Conservation (phyloP, 2,329 filamentous ascomycete genomes). For the Aspergillus ochraceoroseus region DNA sequence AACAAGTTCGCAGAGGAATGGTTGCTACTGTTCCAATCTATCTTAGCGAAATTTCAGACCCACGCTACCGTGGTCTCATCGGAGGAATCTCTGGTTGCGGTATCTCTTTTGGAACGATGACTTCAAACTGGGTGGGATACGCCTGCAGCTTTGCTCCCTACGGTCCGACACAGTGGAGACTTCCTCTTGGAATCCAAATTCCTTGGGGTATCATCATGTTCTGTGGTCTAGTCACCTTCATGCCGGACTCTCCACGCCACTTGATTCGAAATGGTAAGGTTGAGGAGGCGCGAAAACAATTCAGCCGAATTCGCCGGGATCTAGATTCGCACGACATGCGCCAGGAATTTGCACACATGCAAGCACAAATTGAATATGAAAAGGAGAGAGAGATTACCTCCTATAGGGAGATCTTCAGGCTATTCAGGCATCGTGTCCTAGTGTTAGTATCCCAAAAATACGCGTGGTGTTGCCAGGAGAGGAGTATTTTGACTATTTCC, state of each 20-base stretch:
- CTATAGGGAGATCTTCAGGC: slow-evolving; percentile 49
- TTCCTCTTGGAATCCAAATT: slow-evolving; percentile 53
- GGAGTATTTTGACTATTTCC: slow-evolving; percentile 13
- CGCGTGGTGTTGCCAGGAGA: neutral
- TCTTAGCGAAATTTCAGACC: slow-evolving; percentile 52
- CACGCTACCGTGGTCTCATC: slow-evolving; percentile 49
- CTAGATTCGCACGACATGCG: slow-evolving; percentile 43
- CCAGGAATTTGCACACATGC: slow-evolving; percentile 54
- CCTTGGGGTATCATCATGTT: slow-evolving; percentile 55
- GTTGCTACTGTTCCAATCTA: slow-evolving; percentile 54
- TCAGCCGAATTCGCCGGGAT: slow-evolving; percentile 47
- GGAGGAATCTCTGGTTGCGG: slow-evolving; percentile 53
- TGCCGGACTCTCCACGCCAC: slow-evolving; percentile 54
- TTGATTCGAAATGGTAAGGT: slow-evolving; percentile 49
- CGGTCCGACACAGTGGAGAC: slow-evolving; percentile 51
- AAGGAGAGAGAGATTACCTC: slow-evolving; percentile 53
- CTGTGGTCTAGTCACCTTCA: slow-evolving; percentile 51
- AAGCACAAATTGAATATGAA: slow-evolving; percentile 53
- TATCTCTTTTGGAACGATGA: slow-evolving; percentile 54
- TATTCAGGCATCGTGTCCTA: slow-evolving; percentile 51
- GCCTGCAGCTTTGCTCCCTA: slow-evolving; percentile 53
- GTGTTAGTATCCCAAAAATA: slow-evolving; percentile 35
- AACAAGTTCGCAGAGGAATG: slow-evolving; percentile 37
- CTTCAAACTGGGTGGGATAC: slow-evolving; percentile 56
- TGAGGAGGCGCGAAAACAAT: slow-evolving; percentile 48